Evolutionary conservation across 2,329 filamentous ascomycete genomes (phyloP).

Genomic region (Trichoderma aggressivum): DNA sequence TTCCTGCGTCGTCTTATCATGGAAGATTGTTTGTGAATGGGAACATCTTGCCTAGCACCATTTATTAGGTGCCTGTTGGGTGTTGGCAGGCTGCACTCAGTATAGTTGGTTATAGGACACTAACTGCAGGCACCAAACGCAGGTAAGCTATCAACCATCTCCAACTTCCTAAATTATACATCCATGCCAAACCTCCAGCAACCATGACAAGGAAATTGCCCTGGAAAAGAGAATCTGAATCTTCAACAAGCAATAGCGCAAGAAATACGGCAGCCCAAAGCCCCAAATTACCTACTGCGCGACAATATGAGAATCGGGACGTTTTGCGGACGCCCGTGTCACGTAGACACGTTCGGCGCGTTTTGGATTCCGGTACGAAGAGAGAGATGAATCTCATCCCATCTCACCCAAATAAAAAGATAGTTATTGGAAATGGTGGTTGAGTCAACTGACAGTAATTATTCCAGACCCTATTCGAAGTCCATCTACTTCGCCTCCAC

Average conservation of each 20-base stretch:
- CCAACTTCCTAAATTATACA: background rate
- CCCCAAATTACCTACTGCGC: background rate
- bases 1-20: background rate
- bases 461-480: constrained; percentile 31
- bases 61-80: background rate
- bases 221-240: background rate
- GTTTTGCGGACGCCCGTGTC: background rate
- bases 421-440: background rate
- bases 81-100: background rate
- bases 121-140: background rate
- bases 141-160: background rate
- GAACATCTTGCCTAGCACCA: background rate
- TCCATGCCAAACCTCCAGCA: background rate
- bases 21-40: background rate
- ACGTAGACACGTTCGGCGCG: constrained; percentile 18
- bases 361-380: constrained; percentile 26
- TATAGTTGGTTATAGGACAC: background rate
- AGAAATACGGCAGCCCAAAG: background rate
- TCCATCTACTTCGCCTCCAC: constrained; percentile 51
- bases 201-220: constrained; percentile 14
- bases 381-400: background rate
- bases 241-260: background rate
- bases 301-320: background rate
- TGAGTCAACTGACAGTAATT: background rate
- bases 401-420: background rate